phyloP scores from a whole-genome alignment of 75 land plant species.

The Ceratopteris richardii region DNA sequence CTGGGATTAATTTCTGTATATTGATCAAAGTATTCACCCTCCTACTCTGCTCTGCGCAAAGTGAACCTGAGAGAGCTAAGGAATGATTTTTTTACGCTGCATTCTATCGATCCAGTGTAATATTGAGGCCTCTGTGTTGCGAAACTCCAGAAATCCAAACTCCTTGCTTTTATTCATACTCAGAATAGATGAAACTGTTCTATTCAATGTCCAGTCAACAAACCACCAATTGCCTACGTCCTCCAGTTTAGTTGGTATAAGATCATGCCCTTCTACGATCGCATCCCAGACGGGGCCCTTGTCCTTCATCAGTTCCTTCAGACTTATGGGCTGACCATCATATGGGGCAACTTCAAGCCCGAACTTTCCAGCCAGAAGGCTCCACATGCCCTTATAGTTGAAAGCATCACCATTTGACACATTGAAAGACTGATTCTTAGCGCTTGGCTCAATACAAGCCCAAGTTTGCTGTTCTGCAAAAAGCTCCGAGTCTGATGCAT shows the following conservation, averaged over 20 bases:
- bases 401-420: constrained; percentile 63
- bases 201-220: constrained; percentile 28
- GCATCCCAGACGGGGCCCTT: constrained; percentile 55
- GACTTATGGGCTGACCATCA: constrained; percentile 16
- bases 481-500: constrained; percentile 67
- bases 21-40: too few species aligned
- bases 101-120: constrained; percentile 57
- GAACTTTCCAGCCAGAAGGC: constrained; percentile 48
- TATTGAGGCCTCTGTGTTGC: constrained; percentile 47
- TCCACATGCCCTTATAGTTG: constrained; percentile 74
- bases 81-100: constrained; percentile 60
- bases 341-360: constrained; percentile 36
- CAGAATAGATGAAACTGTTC: constrained; percentile 7
- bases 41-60: too few species aligned
- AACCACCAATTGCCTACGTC: constrained; percentile 69
- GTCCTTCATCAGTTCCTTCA: too few species aligned
- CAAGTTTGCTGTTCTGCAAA: constrained; percentile 89
- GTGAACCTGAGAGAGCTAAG: too few species aligned
- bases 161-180: constrained; percentile 89
- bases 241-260: constrained; percentile 34
- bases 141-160: constrained; percentile 67
- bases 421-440: constrained; percentile 72
- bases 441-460: constrained; percentile 56
- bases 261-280: constrained; percentile 49
- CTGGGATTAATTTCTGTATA: too few species aligned